Base-by-base conservation (phyloP, 2,329 filamentous ascomycete species). In the Arachnopeziza araneosa region DNA sequence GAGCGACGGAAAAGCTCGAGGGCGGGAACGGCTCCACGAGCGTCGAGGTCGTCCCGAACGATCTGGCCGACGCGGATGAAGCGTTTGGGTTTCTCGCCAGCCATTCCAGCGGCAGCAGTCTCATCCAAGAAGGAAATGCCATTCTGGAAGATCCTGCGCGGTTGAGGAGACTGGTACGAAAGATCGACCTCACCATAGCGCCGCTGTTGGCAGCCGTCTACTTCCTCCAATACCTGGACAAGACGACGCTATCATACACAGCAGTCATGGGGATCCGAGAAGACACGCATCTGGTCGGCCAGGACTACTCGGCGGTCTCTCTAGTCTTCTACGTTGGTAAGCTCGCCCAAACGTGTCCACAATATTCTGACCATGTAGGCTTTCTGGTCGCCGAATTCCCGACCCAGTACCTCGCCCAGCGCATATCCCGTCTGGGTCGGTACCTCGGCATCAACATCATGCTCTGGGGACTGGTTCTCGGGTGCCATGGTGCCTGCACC, bases 191-290 rank as follows among this genome's bases (percentile, higher is more conserved):
- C 12, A 77, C 77, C 0, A 74, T 84, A 8, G 73, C 84, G 1
- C 78, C 79, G 5, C 71, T 84, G 6, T 69, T 84, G 5, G 74
- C 83, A 1, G 76, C 78, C 1, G 80, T 81, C 6, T 85, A 85
- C 71, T 84, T 83, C 71, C 50, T 63, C 5, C 61, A 63, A 32
- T 63, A 57, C 36, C 48, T 67, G 1, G 66, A 68, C 24, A 67
- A 68, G 55, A 66, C 63, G 2, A 62, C 63, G 1, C 50, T 68
- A 7, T 58, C 58, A 10, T 64, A 64, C 32, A 59, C 66, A 17
- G 64, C 61, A 10, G 60, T 68, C 22, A 64, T 66, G 58, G 64
- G 62, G 3, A 57, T 68, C 5, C 59, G 62, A 30, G 58, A 51
- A 17, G 64, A 67, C 55, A 61, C 59, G 2, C 55, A 66, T 54